These are phyloP conservation scores for Quercus engelmannii DNA, from an alignment of 306 rosid species.

Conservation along the genomic window DNA sequence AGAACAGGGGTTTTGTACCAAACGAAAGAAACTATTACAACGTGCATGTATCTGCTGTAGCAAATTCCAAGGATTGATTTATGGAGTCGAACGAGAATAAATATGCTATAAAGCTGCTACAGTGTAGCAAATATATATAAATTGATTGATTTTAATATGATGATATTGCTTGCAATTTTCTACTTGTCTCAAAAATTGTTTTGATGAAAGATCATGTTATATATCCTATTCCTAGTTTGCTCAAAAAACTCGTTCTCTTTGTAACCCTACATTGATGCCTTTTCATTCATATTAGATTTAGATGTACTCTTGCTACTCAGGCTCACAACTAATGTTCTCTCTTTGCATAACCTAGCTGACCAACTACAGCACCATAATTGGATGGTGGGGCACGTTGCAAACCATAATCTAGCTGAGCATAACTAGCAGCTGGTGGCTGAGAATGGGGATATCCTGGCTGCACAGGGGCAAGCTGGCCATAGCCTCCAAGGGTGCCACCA, in stretches of 20 bases:
- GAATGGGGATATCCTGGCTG: slow-evolving; percentile 63
- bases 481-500: slow-evolving; percentile 44
- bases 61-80: no score
- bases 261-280: neutral
- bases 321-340: slow-evolving; percentile 40
- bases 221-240: neutral
- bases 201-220: neutral
- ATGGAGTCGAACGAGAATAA: no score
- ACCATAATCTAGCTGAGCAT: slow-evolving; percentile 70
- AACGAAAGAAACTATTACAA: no score
- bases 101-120: no score
- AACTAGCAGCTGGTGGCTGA: slow-evolving; percentile 62
- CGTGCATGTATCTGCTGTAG: no score
- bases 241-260: neutral
- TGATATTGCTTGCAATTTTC: neutral
- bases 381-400: slow-evolving; percentile 60
- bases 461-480: slow-evolving; percentile 55
- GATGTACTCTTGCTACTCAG: slow-evolving; percentile 4
- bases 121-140: no score
- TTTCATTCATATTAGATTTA: neutral
- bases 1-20: no score
- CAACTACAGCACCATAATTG: slow-evolving; percentile 49
- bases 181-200: neutral
- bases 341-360: slow-evolving; percentile 59
- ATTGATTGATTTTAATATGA: neutral